A percentile compares a stretch with the other conserved stretches of the same genome.
Evolutionary conservation across 2,329 filamentous ascomycete genomes (phyloP).

Genomic region (Colletotrichum chlorophyti): DNA sequence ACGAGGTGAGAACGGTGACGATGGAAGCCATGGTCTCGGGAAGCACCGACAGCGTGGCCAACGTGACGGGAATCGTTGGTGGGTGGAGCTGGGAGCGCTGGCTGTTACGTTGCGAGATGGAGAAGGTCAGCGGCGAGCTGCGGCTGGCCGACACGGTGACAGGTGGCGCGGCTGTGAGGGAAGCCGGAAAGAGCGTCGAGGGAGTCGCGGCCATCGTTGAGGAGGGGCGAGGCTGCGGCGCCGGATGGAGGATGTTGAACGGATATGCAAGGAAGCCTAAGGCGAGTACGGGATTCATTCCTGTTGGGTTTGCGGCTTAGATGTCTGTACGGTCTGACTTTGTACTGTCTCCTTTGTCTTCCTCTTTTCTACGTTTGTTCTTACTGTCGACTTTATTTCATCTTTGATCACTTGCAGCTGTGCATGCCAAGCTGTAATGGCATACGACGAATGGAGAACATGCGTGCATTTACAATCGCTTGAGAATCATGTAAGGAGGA

Average conservation of each 20-base stretch:
- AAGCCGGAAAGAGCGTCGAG: conserved; percentile 66
- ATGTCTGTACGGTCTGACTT: not conserved
- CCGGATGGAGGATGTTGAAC: conserved; percentile 66
- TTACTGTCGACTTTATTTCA: not conserved
- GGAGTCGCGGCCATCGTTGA: conserved; percentile 67
- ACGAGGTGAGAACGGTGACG: conserved; percentile 53
- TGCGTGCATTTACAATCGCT: no score
- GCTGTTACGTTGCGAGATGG: conserved; percentile 86
- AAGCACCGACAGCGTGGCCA: conserved; percentile 74
- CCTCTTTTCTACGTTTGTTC: not conserved
- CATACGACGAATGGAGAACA: not conserved
- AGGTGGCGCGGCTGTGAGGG: conserved; percentile 56
- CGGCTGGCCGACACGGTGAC: conserved; percentile 60
- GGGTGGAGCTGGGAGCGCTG: conserved; percentile 96
- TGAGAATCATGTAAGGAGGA: no score
- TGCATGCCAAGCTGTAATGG: no score
- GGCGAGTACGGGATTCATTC: conserved; percentile 44
- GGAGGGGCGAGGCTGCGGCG: conserved; percentile 65
- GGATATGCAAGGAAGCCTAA: conserved; percentile 70
- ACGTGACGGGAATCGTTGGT: conserved; percentile 81
- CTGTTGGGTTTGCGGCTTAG: conserved; percentile 20
- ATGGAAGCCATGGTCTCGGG: conserved; percentile 67
- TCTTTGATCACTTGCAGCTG: no score
- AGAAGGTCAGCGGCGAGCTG: conserved; percentile 75
- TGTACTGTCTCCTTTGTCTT: not conserved